phyloP scores from a whole-genome alignment of 371 early-diverging fungal species.

The Zychaea mexicana region DNA sequence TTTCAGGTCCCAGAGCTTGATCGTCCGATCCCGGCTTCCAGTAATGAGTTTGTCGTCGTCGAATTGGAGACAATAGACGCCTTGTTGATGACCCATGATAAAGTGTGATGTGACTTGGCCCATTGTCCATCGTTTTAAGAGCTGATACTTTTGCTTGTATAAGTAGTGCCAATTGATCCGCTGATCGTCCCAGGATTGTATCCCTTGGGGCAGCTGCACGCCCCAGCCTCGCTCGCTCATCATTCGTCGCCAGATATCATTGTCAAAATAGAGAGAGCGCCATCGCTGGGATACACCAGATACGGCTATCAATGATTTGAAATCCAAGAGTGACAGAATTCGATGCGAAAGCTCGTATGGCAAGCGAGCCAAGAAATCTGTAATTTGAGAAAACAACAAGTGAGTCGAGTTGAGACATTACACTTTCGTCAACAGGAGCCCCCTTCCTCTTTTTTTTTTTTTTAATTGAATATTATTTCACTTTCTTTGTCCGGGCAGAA shows the following conservation, averaged over 20 bases:
- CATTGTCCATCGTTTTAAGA: constrained; percentile 15
- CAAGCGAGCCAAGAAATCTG: constrained; percentile 18
- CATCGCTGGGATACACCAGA: constrained; percentile 13
- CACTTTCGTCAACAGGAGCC: too few relatives aligned
- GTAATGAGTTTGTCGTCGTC: constrained; percentile 82
- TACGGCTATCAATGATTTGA: constrained; percentile 1
- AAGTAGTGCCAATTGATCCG: constrained; percentile 34
- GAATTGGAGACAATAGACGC: constrained; percentile 94
- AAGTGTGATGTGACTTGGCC: constrained; percentile 14
- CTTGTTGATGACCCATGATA: constrained; percentile 80
- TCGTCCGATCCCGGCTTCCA: constrained; percentile 91
- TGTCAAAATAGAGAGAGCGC: constrained; percentile 12
- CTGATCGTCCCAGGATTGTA: constrained; percentile 2
- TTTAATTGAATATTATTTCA: background rate
- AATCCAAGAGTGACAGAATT: constrained; percentile 18
- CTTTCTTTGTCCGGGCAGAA: background rate
- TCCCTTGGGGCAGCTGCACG: background rate
- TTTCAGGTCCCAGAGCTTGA: constrained; percentile 77
- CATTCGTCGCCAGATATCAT: constrained; percentile 19
- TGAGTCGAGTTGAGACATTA: too few relatives aligned
- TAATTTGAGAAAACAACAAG: background rate
- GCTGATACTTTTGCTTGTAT: constrained; percentile 34
- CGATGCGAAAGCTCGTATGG: constrained; percentile 23
- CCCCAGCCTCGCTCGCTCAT: constrained; percentile 16
- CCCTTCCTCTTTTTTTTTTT: background rate